phyloP scores from a whole-genome alignment of 2,329 filamentous ascomycete species.

The Colletotrichum salicis region DNA sequence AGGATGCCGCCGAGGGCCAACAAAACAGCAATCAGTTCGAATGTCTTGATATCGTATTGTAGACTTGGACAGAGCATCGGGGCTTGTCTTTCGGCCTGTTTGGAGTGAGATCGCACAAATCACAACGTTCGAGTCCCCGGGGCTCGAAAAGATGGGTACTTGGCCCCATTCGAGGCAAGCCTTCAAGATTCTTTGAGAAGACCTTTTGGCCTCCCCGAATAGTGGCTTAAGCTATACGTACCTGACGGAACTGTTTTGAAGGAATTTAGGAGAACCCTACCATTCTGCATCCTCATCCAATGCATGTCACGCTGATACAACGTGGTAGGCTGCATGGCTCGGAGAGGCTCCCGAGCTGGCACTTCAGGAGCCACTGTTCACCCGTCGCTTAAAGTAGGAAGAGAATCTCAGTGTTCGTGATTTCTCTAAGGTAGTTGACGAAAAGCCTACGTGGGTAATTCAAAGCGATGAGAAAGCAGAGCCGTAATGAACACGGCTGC shows the following conservation, averaged over 20 bases:
- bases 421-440: background rate
- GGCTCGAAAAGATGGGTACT: background rate
- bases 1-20: slow-evolving; percentile 14
- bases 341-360: slow-evolving; percentile 7
- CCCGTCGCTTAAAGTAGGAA: background rate
- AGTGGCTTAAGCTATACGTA: background rate
- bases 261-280: no score
- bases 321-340: slow-evolving; percentile 17
- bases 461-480: background rate
- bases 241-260: no score
- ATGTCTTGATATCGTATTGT: background rate
- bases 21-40: slow-evolving; percentile 9
- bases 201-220: slow-evolving; percentile 9
- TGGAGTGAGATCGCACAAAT: background rate
- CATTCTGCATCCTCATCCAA: no score
- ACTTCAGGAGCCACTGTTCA: background rate
- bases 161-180: background rate
- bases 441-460: background rate
- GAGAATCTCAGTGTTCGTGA: background rate
- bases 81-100: background rate
- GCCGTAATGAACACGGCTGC: background rate
- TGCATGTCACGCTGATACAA: background rate
- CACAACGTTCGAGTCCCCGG: no score
- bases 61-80: background rate
- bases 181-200: background rate